Percentiles rank a stretch among this genome's conserved stretches.
Conservation (phyloP, 208 protist genomes). For the Acanthamoeba healyi region DNA sequence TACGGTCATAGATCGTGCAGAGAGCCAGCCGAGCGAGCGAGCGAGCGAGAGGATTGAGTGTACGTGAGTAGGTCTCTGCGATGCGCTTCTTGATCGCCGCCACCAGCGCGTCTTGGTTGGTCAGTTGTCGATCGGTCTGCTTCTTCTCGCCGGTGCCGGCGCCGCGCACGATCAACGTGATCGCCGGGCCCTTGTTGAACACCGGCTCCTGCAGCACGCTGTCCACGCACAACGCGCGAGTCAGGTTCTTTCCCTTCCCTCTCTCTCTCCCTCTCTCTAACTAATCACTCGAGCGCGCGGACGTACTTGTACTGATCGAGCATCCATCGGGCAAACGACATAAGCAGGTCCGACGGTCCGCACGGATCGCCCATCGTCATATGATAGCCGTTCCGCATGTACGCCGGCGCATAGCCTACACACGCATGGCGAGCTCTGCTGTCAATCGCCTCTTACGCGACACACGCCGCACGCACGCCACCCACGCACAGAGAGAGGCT, state of each 20-base stretch:
- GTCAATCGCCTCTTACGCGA: too few species aligned
- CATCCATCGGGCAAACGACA: neutral
- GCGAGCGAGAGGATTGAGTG: too few species aligned
- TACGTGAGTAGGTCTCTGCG: too few species aligned
- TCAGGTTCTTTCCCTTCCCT: neutral
- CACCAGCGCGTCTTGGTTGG: neutral
- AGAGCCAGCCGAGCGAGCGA: too few species aligned
- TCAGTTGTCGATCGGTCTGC: neutral
- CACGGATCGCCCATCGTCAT: neutral
- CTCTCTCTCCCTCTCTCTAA: too few species aligned
- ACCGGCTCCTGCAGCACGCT: neutral
- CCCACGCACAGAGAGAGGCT: too few species aligned
- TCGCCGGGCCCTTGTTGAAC: neutral
- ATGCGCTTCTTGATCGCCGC: neutral
- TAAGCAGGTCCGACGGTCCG: neutral
- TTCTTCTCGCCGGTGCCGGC: neutral
- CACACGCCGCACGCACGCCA: too few species aligned
- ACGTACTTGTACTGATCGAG: neutral
- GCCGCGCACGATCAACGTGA: neutral
- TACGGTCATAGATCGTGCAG: too few species aligned
- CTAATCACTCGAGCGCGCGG: neutral
- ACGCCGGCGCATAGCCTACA: neutral
- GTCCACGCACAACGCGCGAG: neutral
- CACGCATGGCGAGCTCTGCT: too few species aligned
- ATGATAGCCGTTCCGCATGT: neutral